Conservation (phyloP, 2,329 filamentous ascomycete genomes). For the Nemania abortiva region DNA sequence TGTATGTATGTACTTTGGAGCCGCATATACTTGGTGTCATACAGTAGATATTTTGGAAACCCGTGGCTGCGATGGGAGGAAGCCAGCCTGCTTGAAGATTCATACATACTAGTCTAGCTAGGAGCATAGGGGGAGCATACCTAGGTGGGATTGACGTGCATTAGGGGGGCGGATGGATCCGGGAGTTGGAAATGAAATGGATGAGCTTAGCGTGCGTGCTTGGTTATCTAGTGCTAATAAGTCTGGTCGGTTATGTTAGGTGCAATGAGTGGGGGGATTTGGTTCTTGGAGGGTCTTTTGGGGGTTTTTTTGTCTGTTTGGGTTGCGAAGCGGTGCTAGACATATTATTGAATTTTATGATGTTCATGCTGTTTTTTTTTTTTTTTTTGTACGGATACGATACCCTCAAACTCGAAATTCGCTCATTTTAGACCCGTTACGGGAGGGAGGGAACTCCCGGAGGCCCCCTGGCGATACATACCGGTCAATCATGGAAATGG, state of each 20-base stretch:
- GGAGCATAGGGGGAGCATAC: background rate
- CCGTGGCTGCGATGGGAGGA: background rate
- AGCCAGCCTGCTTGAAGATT: background rate
- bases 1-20: constrained; percentile 1
- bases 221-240: background rate
- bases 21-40: background rate
- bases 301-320: background rate
- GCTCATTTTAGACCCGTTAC: background rate
- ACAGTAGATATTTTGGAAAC: background rate
- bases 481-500: background rate
- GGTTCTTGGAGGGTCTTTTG: background rate
- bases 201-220: too few species aligned
- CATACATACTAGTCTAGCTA: background rate
- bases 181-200: constrained; percentile 9
- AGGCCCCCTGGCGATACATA: background rate
- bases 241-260: background rate
- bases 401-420: constrained; percentile 18
- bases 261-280: background rate
- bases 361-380: background rate
- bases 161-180: background rate
- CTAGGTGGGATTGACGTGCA: background rate
- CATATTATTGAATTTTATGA: constrained; percentile 14
- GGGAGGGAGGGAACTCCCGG: background rate
- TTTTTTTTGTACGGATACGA: constrained; percentile 17
- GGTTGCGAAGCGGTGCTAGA: constrained; percentile 5